Evolutionary conservation across 331 rosid genomes (phyloP).

Genomic region (Telfairia occidentalis): DNA sequence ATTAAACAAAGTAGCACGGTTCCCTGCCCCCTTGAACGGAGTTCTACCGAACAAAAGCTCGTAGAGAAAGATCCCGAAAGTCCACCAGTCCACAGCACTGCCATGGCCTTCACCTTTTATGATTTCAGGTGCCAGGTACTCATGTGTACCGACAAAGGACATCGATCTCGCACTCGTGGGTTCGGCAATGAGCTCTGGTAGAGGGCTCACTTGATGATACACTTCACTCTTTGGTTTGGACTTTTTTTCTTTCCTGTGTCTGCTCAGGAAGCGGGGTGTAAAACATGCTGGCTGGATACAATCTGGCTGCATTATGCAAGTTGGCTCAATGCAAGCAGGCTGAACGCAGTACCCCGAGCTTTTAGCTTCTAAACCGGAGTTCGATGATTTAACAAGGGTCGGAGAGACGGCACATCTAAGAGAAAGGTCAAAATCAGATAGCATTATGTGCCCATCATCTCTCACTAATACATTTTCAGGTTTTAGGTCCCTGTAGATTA

Average conservation of each 20-base stretch:
- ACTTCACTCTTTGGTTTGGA: conserved; percentile 46
- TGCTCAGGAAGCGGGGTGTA: conserved; percentile 51
- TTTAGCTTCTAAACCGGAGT: conserved; percentile 38
- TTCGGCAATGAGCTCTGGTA: conserved; percentile 83
- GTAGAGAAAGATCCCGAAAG: conserved; percentile 82
- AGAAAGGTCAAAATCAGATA: conserved; percentile 91
- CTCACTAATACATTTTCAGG: conserved; percentile 91
- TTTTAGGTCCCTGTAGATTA: conserved; percentile 85
- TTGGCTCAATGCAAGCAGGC: conserved; percentile 74
- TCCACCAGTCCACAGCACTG: conserved; percentile 99
- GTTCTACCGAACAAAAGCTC: conserved; percentile 91
- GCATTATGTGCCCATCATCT: conserved; percentile 97
- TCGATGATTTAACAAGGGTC: conserved; percentile 55
- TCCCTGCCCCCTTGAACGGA: conserved; percentile 77
- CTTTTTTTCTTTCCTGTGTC: conserved; percentile 60
- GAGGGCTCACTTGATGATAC: conserved; percentile 59
- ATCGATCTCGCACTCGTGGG: conserved; percentile 87
- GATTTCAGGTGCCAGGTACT: conserved; percentile 91
- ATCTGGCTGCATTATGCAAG: conserved; percentile 66
- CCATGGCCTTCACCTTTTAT: conserved; percentile 97
- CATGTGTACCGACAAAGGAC: conserved; percentile 96
- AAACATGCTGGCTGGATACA: conserved; percentile 83
- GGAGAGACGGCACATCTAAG: conserved; percentile 86
- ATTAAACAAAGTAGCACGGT: conserved; percentile 76
- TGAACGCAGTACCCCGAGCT: conserved; percentile 62